Base-by-base conservation (phyloP, 1,139 yeast genomes). In the Blastobotrys apis region DNA sequence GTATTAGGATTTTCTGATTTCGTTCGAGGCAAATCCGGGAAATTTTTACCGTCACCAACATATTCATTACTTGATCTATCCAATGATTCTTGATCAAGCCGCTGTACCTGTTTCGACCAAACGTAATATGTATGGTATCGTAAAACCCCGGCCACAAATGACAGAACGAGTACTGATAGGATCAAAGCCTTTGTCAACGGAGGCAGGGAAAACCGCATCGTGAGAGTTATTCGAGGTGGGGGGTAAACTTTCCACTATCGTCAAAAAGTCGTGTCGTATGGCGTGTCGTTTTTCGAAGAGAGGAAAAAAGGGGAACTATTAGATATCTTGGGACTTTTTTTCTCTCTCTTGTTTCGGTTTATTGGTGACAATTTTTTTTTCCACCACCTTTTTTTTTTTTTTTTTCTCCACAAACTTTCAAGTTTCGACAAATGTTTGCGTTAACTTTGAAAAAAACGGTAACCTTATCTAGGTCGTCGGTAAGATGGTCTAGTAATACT, bases 141-240 rank as follows among this genome's bases (percentile, higher is more conserved):
- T 31, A 69, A 45, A 29, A 61, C 50, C 26, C 63, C 66, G 13
- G 69, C 58, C 3, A 62, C 48, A 3, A 61, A 19, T 2, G 75
- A 66, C 5, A 64, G 51, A 13, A 49, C 47, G 2, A 70, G 52
- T 43, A 68, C 59, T 6, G 59, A 48, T 5, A 55, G 36, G 4
- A 70, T 52, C 13, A 69, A 52, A 15, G 57, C 59, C 46, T 61
- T 60, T 1, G 75, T 71, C 13, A 71, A 68, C 20, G 64, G 64
- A 6, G 76, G 75, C n/a, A 69, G 52, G 34, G 58, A 60, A 25
- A 53, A 37, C 35, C 52, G 41, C 43, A 39, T 39, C 12, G 6
- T 30, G 6, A 8, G 27, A 23, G 27, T 12, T 23, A n/a, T 13
- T 30, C 33, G n/a, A n/a, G n/a, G n/a, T n/a, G n/a, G n/a, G n/a